These are phyloP conservation scores for Physocladia obscura DNA, from an alignment of 192 early-diverging fungal genomes.

Conservation along the genomic window DNA sequence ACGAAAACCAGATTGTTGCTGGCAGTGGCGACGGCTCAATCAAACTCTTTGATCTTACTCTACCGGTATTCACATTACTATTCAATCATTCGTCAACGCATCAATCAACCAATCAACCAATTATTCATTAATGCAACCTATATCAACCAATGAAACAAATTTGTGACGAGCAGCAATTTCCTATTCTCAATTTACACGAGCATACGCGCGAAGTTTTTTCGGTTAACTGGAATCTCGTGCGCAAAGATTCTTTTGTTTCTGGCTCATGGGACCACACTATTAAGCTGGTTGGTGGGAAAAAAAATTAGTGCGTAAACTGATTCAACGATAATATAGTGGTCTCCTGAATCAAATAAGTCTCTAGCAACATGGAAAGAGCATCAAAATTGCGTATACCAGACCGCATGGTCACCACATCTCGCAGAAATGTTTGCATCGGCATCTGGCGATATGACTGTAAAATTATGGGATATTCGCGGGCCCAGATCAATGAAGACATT, in stretches of 20 bases:
- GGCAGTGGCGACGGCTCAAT: conserved; percentile 93
- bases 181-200: conserved; percentile 88
- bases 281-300: conserved; percentile 66
- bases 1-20: conserved; percentile 92
- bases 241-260: conserved; percentile 85
- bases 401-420: conserved; percentile 79
- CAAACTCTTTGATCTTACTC: conserved; percentile 88
- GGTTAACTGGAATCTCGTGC: conserved; percentile 91
- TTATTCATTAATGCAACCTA: not conserved
- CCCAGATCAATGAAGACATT: conserved; percentile 53
- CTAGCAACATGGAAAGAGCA: conserved; percentile 87
- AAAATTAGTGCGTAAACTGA: not conserved
- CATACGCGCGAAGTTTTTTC: conserved; percentile 92
- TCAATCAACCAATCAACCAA: not conserved
- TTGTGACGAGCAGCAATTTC: conserved; percentile 65
- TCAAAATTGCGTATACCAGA: conserved; percentile 87
- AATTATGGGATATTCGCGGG: conserved; percentile 85
- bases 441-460: conserved; percentile 86
- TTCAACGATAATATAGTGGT: conserved; percentile 65
- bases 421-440: conserved; percentile 81
- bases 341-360: conserved; percentile 72
- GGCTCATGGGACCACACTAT: conserved; percentile 95
- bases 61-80: conserved; percentile 54
- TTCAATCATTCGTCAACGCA: not conserved
- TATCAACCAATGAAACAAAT: too few relatives aligned